These are phyloP conservation scores for Scheffersomyces lignicola DNA, from an alignment of 1,139 yeast species.

Conservation along the genomic window DNA sequence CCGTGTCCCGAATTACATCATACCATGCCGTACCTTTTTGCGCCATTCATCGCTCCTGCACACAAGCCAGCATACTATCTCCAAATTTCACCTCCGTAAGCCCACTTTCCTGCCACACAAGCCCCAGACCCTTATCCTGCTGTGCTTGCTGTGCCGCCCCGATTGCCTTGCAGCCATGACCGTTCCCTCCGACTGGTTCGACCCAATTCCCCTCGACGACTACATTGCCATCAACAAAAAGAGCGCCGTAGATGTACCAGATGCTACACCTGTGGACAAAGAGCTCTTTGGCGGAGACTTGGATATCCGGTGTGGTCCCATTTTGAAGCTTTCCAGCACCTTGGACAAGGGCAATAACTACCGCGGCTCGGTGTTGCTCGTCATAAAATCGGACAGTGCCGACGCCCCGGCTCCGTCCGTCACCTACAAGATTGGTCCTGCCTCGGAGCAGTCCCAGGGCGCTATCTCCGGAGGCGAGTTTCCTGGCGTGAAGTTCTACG, in stretches of 20 bases:
- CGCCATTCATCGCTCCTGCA: too few relatives aligned
- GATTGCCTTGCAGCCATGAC: constrained; percentile 2
- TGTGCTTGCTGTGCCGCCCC: background rate
- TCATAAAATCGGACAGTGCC: constrained; percentile 40
- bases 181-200: constrained; percentile 20
- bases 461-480: constrained; percentile 42
- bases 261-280: constrained; percentile 10
- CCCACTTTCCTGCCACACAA: too few relatives aligned
- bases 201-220: constrained; percentile 31
- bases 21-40: too few relatives aligned
- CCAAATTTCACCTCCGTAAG: too few relatives aligned
- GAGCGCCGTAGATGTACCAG: constrained; percentile 19
- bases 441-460: constrained; percentile 12
- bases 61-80: too few relatives aligned
- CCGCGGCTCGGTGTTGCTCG: constrained; percentile 65
- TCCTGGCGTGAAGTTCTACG: constrained; percentile 40
- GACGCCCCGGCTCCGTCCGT: constrained; percentile 36
- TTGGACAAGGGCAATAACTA: constrained; percentile 51
- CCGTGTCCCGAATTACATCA: too few relatives aligned
- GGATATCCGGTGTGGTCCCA: constrained; percentile 76
- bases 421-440: constrained; percentile 41
- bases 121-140: too few relatives aligned
- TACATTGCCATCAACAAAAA: constrained; percentile 26
- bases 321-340: constrained; percentile 65
- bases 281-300: constrained; percentile 30